Conservation (phyloP, 169 alveolate genomes). For the Babesia divergens region DNA sequence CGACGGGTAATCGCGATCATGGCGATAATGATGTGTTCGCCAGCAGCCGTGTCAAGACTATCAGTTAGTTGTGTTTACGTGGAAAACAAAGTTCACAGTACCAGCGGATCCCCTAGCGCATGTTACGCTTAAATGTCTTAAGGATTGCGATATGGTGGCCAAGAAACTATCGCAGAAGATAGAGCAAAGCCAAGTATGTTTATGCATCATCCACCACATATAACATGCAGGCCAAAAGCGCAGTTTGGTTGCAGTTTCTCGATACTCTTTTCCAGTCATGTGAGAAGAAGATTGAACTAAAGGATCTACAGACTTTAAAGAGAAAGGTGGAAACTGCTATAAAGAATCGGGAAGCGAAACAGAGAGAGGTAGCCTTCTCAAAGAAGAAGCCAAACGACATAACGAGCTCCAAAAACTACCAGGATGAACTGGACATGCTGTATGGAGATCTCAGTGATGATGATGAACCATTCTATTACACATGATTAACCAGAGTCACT, state of each 20-base stretch:
- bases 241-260: constrained; percentile 63
- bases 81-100: constrained; percentile 5
- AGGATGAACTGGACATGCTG: constrained; percentile 77
- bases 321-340: constrained; percentile 51
- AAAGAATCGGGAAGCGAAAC: constrained; percentile 40
- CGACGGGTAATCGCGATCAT: not conserved
- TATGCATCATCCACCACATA: not conserved
- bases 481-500: not conserved
- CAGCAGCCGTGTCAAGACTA: constrained; percentile 12
- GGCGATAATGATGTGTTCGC: constrained; percentile 32
- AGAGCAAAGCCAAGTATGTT: constrained; percentile 56
- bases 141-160: constrained; percentile 62
- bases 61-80: constrained; percentile 1
- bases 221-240: constrained; percentile 49
- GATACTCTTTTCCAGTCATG: constrained; percentile 61
- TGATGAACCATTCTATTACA: constrained; percentile 50
- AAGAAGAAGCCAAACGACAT: constrained; percentile 67
- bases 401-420: constrained; percentile 63
- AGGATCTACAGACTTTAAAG: constrained; percentile 61
- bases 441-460: constrained; percentile 73
- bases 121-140: constrained; percentile 44
- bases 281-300: constrained; percentile 56
- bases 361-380: constrained; percentile 39
- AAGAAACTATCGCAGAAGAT: constrained; percentile 65
- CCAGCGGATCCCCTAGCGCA: constrained; percentile 57